Base-by-base conservation (phyloP, 208 protist genomes). In the Acanthamoeba sp. region DNA sequence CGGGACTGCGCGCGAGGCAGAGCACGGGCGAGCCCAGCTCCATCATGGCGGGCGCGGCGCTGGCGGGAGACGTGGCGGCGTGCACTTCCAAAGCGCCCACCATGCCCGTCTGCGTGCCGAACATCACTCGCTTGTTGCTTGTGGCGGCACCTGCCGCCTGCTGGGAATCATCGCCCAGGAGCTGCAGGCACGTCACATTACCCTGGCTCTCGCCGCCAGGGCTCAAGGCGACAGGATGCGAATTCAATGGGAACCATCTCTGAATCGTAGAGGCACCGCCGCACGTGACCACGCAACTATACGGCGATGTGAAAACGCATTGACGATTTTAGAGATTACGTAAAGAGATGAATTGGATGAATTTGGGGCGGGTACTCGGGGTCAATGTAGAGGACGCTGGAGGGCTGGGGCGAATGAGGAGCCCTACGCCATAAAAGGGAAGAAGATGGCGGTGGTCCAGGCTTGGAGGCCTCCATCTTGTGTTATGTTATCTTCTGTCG, bases 71-170 rank as follows among this genome's bases (percentile, higher is more conserved):
- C 9, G 71, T 27, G 38, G 71, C 24, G 71, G 71, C 9, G 40
- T 50, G 40, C 71, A 80, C 71, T 48, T 80, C 71, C 71, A 80
- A 80, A 80, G 71, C 32, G 40, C 38, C 36, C 71, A 80, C 71
- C 71, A 48, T 45, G 71, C 71, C 71, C 71, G 45, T 16, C 18
- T 80, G 71, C 10, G 71, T 80, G 22, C 71, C 71, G 29, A 48
- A 80, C 34, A 80, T 6, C 10, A 80, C 38, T 22, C 36, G 62
- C 29, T 69, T 36, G 29, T 69, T 69, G 71, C n/a, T 10, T 9
- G 16, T 38, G 32, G n/a, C 29, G 36, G 2, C 66, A 2, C 38
- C 66, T 4, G 29, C 29, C 62, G 62, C 22, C n/a, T n/a, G n/a
- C n/a, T n/a, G n/a, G 27, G 27, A 27, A 4, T 38, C 55, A 22